These are phyloP conservation scores for Cladosporium sp. DNA, from an alignment of 2,329 filamentous ascomycete species.

Conservation along the genomic window DNA sequence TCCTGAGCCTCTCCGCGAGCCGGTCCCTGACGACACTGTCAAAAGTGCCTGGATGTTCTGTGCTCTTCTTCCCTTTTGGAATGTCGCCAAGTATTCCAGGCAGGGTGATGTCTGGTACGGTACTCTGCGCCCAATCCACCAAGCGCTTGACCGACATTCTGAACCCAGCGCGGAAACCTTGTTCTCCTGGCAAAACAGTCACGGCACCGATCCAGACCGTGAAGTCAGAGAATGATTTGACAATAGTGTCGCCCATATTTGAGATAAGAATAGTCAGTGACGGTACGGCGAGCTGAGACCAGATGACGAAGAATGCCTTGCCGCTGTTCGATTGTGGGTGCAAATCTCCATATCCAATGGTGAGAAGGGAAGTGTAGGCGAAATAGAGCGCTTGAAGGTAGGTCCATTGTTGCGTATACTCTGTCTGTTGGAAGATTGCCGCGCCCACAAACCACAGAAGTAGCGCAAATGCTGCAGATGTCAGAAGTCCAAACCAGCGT, in stretches of 20 bases:
- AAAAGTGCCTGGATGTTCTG: neutral
- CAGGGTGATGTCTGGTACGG: neutral
- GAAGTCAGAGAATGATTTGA: constrained; percentile 51
- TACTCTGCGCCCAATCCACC: neutral
- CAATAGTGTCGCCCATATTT: constrained; percentile 53
- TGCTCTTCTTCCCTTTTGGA: neutral
- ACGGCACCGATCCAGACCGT: constrained; percentile 53
- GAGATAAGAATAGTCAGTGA: constrained; percentile 52
- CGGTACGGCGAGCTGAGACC: constrained; percentile 52
- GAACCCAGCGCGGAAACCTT: constrained; percentile 35
- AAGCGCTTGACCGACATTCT: constrained; percentile 16
- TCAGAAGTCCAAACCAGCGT: constrained; percentile 38
- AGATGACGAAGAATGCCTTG: constrained; percentile 55
- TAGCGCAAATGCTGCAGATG: constrained; percentile 37
- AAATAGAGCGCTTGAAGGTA: constrained; percentile 54
- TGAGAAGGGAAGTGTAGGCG: constrained; percentile 49
- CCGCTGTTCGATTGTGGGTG: constrained; percentile 46
- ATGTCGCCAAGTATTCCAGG: constrained; percentile 8
- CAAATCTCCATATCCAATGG: constrained; percentile 54
- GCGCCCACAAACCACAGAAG: constrained; percentile 48
- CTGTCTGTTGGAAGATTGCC: constrained; percentile 39
- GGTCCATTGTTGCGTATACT: constrained; percentile 40
- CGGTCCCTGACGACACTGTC: constrained; percentile 16
- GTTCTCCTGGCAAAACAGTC: constrained; percentile 51
- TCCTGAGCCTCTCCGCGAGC: constrained; percentile 22